Percentiles rank a stretch among this genome's conserved stretches.
Conservation (phyloP, 2,329 filamentous ascomycete species). For the Curvularia lunata region DNA sequence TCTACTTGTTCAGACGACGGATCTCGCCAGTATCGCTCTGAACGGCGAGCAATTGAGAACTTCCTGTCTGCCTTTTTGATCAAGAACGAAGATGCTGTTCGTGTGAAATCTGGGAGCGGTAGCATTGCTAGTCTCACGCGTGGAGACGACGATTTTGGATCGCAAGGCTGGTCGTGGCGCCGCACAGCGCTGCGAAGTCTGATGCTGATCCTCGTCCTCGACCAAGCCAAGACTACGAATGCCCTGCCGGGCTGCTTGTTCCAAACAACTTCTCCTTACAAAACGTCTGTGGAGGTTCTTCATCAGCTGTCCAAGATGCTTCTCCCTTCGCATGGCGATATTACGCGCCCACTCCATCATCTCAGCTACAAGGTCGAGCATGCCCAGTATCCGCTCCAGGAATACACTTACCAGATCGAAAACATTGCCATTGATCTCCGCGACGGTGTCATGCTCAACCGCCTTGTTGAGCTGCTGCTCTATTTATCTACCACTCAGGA, state of each 20-base stretch:
- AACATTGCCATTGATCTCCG: slow-evolving; percentile 69
- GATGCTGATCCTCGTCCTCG: slow-evolving; percentile 66
- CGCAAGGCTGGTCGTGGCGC: slow-evolving; percentile 58
- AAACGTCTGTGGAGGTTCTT: slow-evolving; percentile 62
- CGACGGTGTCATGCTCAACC: slow-evolving; percentile 65
- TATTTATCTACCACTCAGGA: slow-evolving; percentile 49
- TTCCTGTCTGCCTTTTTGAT: slow-evolving; percentile 66
- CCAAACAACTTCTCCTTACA: slow-evolving; percentile 58
- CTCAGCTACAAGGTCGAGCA: slow-evolving; percentile 63
- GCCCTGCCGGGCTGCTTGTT: slow-evolving; percentile 57
- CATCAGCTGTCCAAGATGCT: slow-evolving; percentile 60
- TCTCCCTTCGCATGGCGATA: slow-evolving; percentile 65
- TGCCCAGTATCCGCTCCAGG: slow-evolving; percentile 63
- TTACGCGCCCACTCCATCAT: slow-evolving; percentile 61
- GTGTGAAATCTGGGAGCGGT: slow-evolving; percentile 46
- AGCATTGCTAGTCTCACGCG: slow-evolving; percentile 50
- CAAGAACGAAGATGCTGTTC: slow-evolving; percentile 62
- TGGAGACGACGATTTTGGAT: slow-evolving; percentile 51
- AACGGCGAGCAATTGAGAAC: slow-evolving; percentile 55
- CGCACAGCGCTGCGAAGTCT: slow-evolving; percentile 64
- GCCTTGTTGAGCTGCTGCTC: slow-evolving; percentile 64
- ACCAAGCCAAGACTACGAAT: slow-evolving; percentile 57
- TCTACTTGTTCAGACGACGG: slow-evolving; percentile 46
- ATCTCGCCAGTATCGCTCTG: slow-evolving; percentile 42
- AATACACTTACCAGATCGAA: slow-evolving; percentile 63